Conservation (phyloP, 208 protist species). For the Trypanosoma cruzi region DNA sequence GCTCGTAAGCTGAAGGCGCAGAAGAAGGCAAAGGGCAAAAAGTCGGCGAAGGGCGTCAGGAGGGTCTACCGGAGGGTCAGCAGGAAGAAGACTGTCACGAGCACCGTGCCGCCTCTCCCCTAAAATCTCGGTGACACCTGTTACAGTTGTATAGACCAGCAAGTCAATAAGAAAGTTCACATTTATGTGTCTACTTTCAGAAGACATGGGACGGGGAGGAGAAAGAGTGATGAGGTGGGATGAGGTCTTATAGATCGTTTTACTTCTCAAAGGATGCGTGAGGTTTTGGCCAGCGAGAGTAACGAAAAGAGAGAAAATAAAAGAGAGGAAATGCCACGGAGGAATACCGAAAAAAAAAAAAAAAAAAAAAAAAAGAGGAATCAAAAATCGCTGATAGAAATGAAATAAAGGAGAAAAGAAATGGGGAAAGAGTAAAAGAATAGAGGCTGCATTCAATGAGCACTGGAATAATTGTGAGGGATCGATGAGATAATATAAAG, state of each 20-base stretch:
- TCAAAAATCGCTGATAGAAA: no score
- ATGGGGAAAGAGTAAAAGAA: no score
- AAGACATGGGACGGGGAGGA: background rate
- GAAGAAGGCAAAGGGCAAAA: no score
- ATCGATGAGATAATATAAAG: no score
- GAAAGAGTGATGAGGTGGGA: background rate
- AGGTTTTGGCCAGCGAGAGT: background rate
- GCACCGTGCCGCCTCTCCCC: background rate
- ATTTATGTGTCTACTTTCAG: background rate
- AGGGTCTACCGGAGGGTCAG: background rate
- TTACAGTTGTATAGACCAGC: background rate
- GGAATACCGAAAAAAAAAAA: no score
- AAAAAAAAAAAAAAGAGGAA: no score
- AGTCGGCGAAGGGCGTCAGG: constrained; percentile 16
- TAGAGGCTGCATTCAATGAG: no score
- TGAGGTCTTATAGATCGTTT: background rate
- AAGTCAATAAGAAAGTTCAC: background rate
- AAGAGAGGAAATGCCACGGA: no score
- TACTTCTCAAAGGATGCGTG: background rate
- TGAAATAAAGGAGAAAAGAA: no score
- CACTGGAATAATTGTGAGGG: no score
- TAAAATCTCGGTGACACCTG: background rate
- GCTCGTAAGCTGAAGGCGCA: background rate
- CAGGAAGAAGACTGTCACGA: constrained; percentile 3
- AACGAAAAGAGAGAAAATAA: background rate